Evolutionary conservation across 2,329 filamentous ascomycete genomes (phyloP), one percentile per base, ranked within the genome.

Genomic region (Phaeosphaeriaceae sp.): DNA sequence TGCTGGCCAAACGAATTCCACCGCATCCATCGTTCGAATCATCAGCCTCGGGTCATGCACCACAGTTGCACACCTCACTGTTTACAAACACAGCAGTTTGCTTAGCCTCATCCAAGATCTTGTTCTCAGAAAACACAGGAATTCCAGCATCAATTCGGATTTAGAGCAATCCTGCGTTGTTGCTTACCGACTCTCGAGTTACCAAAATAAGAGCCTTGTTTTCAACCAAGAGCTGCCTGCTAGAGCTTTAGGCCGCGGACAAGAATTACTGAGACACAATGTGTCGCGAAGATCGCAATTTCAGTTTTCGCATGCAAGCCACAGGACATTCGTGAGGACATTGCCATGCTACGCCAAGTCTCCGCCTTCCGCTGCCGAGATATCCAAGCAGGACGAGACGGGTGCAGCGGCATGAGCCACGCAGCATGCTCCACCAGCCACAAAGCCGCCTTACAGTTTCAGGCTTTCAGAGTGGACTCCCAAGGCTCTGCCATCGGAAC

Each of bases 351-450:
- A 17, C 36, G 55, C 50, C 49, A 57, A 57, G 55, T 33, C 45
- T 57, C 50, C 54, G 54, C 50, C 33, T 46, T 53, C 55, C 55
- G 50, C 55, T 47, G 50, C 55, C 55, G 21, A 57, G 54, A 45
- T 13, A 7, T 33, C 48, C 48, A 56, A 56, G 48, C 25, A 45
- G 15, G 31, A 56, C 54, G 31, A n/a, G n/a, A 46, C 55, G 55
- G 55, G 42, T 53, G 21, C 20, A 46, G 44, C 55, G 54, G 54
- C 54, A 52, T 45, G 20, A 51, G 54, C 55, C 55, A 53, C 50
- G 54, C 20, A 44, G 17, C 5, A 44, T 44, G 44, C 20, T 9
- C 48, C 49, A 48, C 54, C n/a, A 57, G 44, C 55, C 51, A 53
- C 50, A 48, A 36, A 11, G 17, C 19, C 36, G 27, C 15, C 21